Percentiles rank a stretch among this genome's conserved stretches.
These are phyloP conservation scores for Coniochaeta prunicola DNA, from an alignment of 2,329 filamentous ascomycete species.

Conservation along the genomic window DNA sequence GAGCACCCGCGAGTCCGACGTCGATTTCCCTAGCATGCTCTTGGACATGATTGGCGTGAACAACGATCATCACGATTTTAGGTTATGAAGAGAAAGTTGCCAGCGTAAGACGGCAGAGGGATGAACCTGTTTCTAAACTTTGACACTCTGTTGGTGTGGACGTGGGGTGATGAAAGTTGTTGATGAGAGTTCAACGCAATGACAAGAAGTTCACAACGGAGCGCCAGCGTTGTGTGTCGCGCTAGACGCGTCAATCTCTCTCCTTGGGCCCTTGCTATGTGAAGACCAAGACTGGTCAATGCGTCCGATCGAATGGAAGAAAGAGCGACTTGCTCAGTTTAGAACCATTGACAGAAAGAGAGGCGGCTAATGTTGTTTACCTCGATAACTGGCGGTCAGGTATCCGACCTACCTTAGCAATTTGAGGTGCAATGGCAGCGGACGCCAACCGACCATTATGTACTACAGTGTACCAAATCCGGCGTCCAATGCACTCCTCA, in stretches of 20 bases:
- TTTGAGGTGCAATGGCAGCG: too few relatives aligned
- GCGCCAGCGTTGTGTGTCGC: background rate
- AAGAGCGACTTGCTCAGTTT: background rate
- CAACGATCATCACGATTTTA: background rate
- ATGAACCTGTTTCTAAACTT: background rate
- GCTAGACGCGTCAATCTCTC: background rate
- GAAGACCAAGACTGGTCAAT: background rate
- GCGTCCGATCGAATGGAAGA: background rate
- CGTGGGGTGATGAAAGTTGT: background rate
- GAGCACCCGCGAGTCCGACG: background rate
- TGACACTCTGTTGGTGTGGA: background rate
- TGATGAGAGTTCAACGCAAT: background rate
- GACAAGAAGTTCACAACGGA: background rate
- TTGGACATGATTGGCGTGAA: conserved; percentile 9
- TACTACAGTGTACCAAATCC: too few relatives aligned
- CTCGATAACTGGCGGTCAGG: too few relatives aligned
- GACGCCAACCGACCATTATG: too few relatives aligned
- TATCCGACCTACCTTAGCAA: too few relatives aligned
- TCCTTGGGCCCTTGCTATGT: background rate
- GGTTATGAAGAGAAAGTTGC: background rate
- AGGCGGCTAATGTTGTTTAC: background rate
- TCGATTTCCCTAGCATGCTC: background rate
- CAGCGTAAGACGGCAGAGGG: background rate
- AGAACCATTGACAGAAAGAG: background rate
- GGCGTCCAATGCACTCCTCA: too few relatives aligned